A percentile compares a stretch with the other conserved stretches of the same genome.
These are phyloP conservation scores for Neocatenulostroma microsporum DNA, from an alignment of 2,329 filamentous ascomycete species.

Conservation along the genomic window DNA sequence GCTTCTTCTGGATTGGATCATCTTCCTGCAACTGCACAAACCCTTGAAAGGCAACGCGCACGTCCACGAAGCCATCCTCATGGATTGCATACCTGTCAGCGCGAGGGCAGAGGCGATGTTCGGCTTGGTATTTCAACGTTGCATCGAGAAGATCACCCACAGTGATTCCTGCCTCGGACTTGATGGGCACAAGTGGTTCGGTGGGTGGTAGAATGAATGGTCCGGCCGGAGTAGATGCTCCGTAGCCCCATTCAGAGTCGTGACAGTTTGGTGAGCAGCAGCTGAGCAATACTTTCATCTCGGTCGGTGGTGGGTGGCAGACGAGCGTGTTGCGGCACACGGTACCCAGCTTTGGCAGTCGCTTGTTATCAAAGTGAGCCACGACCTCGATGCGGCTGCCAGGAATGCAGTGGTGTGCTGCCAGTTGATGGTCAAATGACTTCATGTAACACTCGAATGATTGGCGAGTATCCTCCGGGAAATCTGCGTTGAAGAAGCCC, in stretches of 20 bases:
- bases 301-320: not conserved
- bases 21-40: not conserved
- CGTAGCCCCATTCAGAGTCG: too few relatives aligned
- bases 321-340: not conserved
- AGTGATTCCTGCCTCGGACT: not conserved
- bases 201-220: not conserved
- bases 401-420: not conserved
- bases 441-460: too few relatives aligned
- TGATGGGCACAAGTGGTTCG: not conserved
- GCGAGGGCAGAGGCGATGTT: constrained; percentile 1
- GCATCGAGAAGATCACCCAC: not conserved
- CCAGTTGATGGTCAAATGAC: not conserved
- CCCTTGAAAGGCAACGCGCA: not conserved
- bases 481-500: too few relatives aligned
- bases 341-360: not conserved
- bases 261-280: not conserved
- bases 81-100: constrained; percentile 1
- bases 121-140: not conserved
- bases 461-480: too few relatives aligned
- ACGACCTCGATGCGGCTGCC: not conserved
- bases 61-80: not conserved
- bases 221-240: too few relatives aligned
- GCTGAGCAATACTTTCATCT: not conserved
- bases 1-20: not conserved
- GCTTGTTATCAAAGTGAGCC: not conserved